These are phyloP conservation scores for Pythium oligandrum DNA, from an alignment of 352 stramenopile species.

Conservation along the genomic window DNA sequence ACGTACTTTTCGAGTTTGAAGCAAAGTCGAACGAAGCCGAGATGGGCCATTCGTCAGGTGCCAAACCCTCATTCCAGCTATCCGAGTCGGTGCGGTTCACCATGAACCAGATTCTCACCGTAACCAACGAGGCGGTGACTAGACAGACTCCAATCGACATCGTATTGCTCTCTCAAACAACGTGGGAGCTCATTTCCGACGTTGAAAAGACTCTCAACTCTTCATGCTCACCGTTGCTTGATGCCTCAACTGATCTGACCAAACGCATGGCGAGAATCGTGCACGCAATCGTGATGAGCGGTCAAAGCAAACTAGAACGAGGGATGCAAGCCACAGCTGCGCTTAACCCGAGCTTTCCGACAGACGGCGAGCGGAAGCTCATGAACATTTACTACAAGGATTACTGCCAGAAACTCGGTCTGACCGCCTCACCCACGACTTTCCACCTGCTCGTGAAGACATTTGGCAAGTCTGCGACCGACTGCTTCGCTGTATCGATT, in stretches of 20 bases:
- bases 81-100: neutral
- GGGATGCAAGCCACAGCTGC: neutral
- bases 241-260: slow-evolving; percentile 1
- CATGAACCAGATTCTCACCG: slow-evolving; percentile 32
- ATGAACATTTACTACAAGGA: slow-evolving; percentile 66
- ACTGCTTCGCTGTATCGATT: slow-evolving; percentile 43
- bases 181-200: slow-evolving; percentile 52
- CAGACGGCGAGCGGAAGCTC: slow-evolving; percentile 39
- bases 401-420: slow-evolving; percentile 32
- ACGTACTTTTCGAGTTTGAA: slow-evolving; percentile 2
- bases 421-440: slow-evolving; percentile 35
- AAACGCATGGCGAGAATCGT: slow-evolving; percentile 32
- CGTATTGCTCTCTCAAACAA: slow-evolving; percentile 42
- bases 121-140: slow-evolving; percentile 23
- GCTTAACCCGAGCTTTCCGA: neutral
- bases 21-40: neutral
- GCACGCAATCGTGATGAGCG: slow-evolving; percentile 26
- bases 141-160: slow-evolving; percentile 30
- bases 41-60: neutral
- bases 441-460: slow-evolving; percentile 50
- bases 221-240: neutral
- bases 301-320: slow-evolving; percentile 26
- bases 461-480: slow-evolving; percentile 38
- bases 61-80: neutral
- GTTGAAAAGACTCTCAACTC: slow-evolving; percentile 20